Percentiles rank a stretch among this genome's conserved stretches.
Evolutionary conservation across 768 basidiomycete species (phyloP).

Genomic region (Tremella fuciformis): DNA sequence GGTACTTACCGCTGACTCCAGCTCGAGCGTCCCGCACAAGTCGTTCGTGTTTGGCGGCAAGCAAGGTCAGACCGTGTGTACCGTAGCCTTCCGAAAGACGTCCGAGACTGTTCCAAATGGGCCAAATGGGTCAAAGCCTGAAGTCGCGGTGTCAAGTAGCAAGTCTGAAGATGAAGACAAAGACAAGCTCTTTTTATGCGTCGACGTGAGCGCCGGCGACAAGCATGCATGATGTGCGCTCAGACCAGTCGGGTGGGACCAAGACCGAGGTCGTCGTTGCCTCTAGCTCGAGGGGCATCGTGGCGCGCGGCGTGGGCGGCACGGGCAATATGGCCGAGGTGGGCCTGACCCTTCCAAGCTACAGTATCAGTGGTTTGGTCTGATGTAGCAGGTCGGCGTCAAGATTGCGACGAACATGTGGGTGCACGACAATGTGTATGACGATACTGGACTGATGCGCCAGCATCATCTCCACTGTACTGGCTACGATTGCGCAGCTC

Average conservation of each 20-base stretch:
- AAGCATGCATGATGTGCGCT: conserved; percentile 2
- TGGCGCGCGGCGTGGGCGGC: conserved; percentile 68
- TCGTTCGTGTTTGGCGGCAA: conserved; percentile 52
- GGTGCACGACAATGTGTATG: neutral
- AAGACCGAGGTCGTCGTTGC: conserved; percentile 77
- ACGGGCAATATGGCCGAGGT: conserved; percentile 86
- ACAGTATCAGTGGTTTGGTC: neutral
- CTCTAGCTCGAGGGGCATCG: conserved; percentile 60
- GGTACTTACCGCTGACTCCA: conserved; percentile 11
- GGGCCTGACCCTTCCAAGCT: conserved; percentile 42
- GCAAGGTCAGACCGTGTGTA: conserved; percentile 48
- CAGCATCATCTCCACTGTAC: conserved; percentile 21
- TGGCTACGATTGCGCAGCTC: conserved; percentile 24
- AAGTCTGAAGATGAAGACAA: neutral
- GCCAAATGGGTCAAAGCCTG: too few species aligned
- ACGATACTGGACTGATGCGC: conserved; percentile 18
- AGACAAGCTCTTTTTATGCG: conserved; percentile 19
- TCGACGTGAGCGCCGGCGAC: conserved; percentile 23
- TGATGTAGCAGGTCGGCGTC: conserved; percentile 19
- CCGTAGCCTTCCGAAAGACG: conserved; percentile 48
- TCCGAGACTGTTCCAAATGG: neutral
- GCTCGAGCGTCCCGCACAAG: conserved; percentile 51
- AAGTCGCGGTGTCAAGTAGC: neutral
- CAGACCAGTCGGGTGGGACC: conserved; percentile 62
- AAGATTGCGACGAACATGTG: conserved; percentile 22